phyloP scores from a whole-genome alignment of 2,329 filamentous ascomycete genomes.

The Aspergillus sp. region DNA sequence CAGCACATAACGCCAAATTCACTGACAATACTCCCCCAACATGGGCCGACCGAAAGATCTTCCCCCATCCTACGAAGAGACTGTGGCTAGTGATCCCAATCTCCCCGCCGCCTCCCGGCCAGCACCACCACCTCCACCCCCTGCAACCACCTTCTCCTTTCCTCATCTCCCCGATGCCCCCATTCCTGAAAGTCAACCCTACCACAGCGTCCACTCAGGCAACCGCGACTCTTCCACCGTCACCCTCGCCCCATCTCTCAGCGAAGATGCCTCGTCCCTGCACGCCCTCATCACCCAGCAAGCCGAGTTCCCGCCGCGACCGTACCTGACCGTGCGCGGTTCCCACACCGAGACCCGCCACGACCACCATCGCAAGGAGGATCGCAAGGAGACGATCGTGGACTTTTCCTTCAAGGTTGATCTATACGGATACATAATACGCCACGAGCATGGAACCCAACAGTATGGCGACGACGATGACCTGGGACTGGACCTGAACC shows the following conservation, averaged over 20 bases:
- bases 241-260: conserved; percentile 14
- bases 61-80: conserved; percentile 5
- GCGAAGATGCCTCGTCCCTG: conserved; percentile 31
- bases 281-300: conserved; percentile 45
- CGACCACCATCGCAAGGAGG: conserved; percentile 21
- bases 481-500: conserved; percentile 2
- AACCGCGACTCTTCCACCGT: conserved; percentile 3
- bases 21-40: not conserved
- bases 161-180: not conserved
- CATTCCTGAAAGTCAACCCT: conserved; percentile 8
- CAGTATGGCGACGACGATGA: not conserved
- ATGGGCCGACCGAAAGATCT: conserved; percentile 3
- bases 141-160: not conserved
- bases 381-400: conserved; percentile 26
- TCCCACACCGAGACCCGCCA: conserved; percentile 51
- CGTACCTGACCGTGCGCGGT: conserved; percentile 56
- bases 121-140: not conserved
- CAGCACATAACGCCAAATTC: not conserved
- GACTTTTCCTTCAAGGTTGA: conserved; percentile 37
- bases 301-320: conserved; percentile 52
- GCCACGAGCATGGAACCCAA: conserved; percentile 7
- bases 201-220: conserved; percentile 10
- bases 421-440: conserved; percentile 23
- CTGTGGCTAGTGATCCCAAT: not conserved
- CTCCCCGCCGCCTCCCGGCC: not conserved